Evolutionary conservation across 2,329 filamentous ascomycete genomes (phyloP), one percentile per base, ranked within the genome.

Genomic region (Neonectria hederae): DNA sequence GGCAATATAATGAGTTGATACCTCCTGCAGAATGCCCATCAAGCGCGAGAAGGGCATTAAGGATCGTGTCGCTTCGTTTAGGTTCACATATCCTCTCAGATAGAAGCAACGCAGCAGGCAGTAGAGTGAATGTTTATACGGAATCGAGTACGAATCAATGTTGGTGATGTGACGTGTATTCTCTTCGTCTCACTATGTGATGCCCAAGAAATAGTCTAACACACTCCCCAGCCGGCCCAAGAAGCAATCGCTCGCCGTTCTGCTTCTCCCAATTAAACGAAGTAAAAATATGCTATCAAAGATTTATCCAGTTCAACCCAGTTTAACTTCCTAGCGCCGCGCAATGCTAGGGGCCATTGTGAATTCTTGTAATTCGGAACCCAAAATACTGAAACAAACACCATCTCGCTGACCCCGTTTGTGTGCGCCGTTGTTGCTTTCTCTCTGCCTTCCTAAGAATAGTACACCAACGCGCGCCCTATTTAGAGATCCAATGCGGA

Each of bases 1-100:
- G 66, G 69, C 67, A 73, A 71, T 63, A 70, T 71, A 68, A 73
- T 69, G 65, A 72, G 70, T 69, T 70, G 71, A 73, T 73, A 73
- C 70, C 71, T 73, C 64, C 53, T 35, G 21, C 53, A 40, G 48
- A 45, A 46, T 46, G n/a, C 22, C 40, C 45, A 24, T 54, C n/a
- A 19, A 32, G 10, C 28, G 30, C 43, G 22, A 26, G 13, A 24
- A 28, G 11, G n/a, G 30, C 13, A 26, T 13, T 4, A 11, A 32
- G 10, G 9, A 13, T 46, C 8, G 9, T 24, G 21, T 3, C n/a
- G 32, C 13, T 28, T 42, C n/a, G 43, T 21, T 56, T 2, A 14
- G n/a, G n/a, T n/a, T n/a, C n/a, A n/a, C n/a, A n/a, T 13, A 26
- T n/a, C n/a, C 17, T 10, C 38, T 19, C 3, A 42, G 35, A 42